phyloP scores from a whole-genome alignment of 305 asterid genomes.

The Fraxinus greggii region DNA sequence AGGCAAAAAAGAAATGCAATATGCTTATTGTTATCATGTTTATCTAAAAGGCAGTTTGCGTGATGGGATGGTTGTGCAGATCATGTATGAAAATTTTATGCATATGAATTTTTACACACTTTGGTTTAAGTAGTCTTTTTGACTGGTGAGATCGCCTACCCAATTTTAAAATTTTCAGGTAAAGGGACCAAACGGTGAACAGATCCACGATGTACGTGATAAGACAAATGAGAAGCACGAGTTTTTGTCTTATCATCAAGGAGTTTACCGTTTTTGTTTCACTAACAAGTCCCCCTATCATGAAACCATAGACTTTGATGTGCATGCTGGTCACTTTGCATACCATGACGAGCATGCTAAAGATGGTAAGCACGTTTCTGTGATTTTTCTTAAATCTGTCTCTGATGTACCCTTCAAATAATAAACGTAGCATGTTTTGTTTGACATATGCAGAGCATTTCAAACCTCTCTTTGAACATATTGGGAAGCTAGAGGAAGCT shows the following conservation, averaged over 20 bases:
- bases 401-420: neutral
- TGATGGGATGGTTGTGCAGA: neutral
- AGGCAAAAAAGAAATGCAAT: neutral
- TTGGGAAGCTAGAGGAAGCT: conserved; percentile 90
- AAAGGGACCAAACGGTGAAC: conserved; percentile 90
- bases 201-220: conserved; percentile 78
- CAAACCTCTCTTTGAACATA: conserved; percentile 91
- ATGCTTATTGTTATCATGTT: neutral
- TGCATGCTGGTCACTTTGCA: conserved; percentile 69
- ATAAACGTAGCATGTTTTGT: conserved; percentile 10
- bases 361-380: conserved; percentile 58
- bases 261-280: conserved; percentile 86
- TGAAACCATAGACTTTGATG: conserved; percentile 88
- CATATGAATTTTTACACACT: neutral
- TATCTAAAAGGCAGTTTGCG: neutral
- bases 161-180: conserved; percentile 50
- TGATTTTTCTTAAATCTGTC: neutral
- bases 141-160: conserved; percentile 11
- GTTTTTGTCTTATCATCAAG: conserved; percentile 79
- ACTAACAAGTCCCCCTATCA: conserved; percentile 93
- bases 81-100: conserved; percentile 12
- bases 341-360: conserved; percentile 91
- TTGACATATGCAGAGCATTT: conserved; percentile 66
- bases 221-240: conserved; percentile 77
- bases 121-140: conserved; percentile 18